Evolutionary conservation across 2,329 filamentous ascomycete species (phyloP).

Genomic region (Cordyceps cateniannulata): DNA sequence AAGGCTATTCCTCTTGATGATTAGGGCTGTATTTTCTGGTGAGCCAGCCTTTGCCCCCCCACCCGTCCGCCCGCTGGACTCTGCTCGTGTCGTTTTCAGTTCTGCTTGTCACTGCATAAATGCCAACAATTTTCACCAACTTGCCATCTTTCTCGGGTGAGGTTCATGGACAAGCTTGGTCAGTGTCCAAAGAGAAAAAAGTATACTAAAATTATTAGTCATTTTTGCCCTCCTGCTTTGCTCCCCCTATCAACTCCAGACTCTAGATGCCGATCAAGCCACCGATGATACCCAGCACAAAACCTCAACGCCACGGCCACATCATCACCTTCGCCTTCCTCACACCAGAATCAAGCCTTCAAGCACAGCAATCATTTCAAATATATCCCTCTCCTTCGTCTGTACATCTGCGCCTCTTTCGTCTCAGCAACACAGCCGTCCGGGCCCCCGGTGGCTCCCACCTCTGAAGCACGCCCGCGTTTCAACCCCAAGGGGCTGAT

Average conservation of each 20-base stretch:
- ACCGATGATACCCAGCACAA: not conserved
- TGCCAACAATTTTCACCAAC: no score
- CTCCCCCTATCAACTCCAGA: not conserved
- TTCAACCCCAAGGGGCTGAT: constrained; percentile 10
- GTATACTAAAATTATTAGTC: not conserved
- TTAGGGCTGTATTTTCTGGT: no score
- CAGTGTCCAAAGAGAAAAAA: no score
- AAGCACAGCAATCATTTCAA: not conserved
- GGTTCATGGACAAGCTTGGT: no score
- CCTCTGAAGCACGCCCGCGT: constrained; percentile 18
- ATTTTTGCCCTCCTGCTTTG: not conserved
- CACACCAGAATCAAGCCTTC: not conserved
- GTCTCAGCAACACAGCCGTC: not conserved
- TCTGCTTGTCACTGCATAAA: no score
- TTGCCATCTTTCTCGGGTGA: no score
- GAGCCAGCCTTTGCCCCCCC: no score
- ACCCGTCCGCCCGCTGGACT: no score
- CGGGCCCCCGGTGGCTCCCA: not conserved
- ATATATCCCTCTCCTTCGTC: not conserved
- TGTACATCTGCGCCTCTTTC: not conserved
- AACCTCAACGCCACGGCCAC: not conserved
- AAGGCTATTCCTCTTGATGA: not conserved
- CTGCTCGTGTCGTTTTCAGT: no score
- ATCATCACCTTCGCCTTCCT: not conserved
- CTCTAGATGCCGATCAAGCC: not conserved